Evolutionary conservation across 148 eudicot genomes (phyloP).

Genomic region (Tetragonia tetragonoides): DNA sequence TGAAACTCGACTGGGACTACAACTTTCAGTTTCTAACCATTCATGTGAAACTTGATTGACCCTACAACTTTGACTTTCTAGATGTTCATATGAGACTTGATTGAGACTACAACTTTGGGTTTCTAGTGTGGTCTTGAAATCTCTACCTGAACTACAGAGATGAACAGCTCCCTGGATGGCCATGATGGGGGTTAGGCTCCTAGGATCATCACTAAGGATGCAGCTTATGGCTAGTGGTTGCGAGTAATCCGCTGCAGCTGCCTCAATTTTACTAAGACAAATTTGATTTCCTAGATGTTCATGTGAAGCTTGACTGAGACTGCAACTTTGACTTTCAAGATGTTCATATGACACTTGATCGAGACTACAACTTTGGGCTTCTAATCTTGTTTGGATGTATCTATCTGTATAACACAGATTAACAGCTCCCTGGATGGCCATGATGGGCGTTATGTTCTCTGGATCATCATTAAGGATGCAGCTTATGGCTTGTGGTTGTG

Average conservation of each 20-base stretch:
- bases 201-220: no score
- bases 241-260: no score
- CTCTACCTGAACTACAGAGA: no score
- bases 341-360: no score
- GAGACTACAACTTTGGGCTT: neutral
- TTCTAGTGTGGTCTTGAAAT: conserved; percentile 5
- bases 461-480: neutral
- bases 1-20: conserved; percentile 42
- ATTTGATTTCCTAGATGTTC: neutral
- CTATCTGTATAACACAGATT: conserved; percentile 11
- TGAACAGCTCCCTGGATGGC: no score
- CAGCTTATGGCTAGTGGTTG: no score
- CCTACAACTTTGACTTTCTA: no score
- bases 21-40: conserved; percentile 26
- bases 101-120: conserved; percentile 24
- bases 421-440: conserved; percentile 1
- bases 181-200: no score
- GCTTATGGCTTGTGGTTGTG: conserved; percentile 21
- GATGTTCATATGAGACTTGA: no score
- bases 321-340: neutral
- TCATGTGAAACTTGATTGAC: conserved; percentile 43
- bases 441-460: neutral
- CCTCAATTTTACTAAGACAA: no score
- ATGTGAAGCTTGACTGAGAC: neutral
- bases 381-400: neutral